Base-by-base conservation (phyloP, 495 filamentous ascomycete genomes). In the Hypoxylon crocopeplum region DNA sequence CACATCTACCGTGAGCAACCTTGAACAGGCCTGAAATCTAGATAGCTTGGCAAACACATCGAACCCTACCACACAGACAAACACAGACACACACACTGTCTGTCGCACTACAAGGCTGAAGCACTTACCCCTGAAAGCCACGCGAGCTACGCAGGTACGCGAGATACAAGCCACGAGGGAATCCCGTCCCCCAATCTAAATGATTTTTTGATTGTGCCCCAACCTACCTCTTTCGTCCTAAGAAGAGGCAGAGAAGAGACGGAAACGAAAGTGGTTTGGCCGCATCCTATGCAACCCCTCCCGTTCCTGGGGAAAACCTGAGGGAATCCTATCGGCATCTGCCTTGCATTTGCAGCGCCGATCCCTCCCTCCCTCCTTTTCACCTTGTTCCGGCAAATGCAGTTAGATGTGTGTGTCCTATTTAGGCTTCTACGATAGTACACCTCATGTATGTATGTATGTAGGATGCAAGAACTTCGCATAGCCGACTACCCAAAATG, bases 121-220 rank as follows among this genome's bases (percentile, higher is more conserved):
- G 16, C 27, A 37, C 15, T 47, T 30, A 36, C 48, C 54, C 48
- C 48, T 12, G 48, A 6, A 8, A 34, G 36, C 53, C 59, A 57
- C 53, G 48, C 53, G 53, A 63, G 59, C 53, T 21, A 63, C 42
- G 59, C 53, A 57, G 53, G 47, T 56, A 63, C 41, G 48, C 48
- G 42, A 56, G 3, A 36, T 48, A 52, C 33, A 51, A 48, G 47
- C 59, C 59, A 56, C 47, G 59, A 63, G 59, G 52, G 48, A 63
- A 39, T 47, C 41, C 11, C 16, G 53, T 48, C 57, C 37, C 41
- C 11, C 16, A 57, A 53, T 63, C 37, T 57, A 56, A 34, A 34
- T 7, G 32, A 52, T 62, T 19, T 56, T 51, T 10, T 29, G 25
- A 29, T 29, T 5, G 5, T 29, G 25, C 25, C 10, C 25, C 25